phyloP scores from a whole-genome alignment of 106 monocot species.

The Alisma plantagoaquatica region DNA sequence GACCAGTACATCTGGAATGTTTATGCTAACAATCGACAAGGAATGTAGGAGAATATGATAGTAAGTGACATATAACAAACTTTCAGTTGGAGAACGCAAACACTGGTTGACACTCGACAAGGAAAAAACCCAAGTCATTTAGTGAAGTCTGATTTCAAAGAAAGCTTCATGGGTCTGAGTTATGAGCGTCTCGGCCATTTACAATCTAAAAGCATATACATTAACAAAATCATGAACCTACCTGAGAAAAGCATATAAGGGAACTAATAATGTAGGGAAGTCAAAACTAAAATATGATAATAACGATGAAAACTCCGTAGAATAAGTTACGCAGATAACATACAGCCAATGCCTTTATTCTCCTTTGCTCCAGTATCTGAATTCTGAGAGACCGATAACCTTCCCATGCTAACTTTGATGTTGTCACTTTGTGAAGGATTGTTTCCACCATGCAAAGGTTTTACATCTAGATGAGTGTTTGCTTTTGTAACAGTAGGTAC shows the following conservation, averaged over 20 bases:
- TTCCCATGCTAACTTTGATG: conserved; percentile 59
- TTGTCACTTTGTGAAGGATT: conserved; percentile 45
- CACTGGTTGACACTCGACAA: no score
- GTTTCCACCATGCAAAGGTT: conserved; percentile 26
- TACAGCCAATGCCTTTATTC: conserved; percentile 54
- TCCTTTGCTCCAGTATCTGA: conserved; percentile 53
- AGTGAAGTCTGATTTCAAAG: no score
- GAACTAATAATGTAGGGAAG: conserved; percentile 1
- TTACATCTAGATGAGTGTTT: conserved; percentile 60
- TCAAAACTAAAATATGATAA: not conserved
- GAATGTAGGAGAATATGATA: no score
- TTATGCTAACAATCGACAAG: no score
- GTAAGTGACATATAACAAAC: no score
- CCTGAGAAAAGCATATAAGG: not conserved
- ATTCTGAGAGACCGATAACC: conserved; percentile 67
- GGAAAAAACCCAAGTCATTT: no score
- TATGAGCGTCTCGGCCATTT: no score
- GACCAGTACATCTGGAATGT: no score
- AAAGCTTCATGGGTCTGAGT: no score
- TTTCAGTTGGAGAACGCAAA: no score
- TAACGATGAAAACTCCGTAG: no score
- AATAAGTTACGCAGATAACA: no score
- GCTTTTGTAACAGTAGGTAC: conserved; percentile 27
- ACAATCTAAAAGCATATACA: not conserved
- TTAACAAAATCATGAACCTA: not conserved